phyloP scores from a whole-genome alignment of 2,329 filamentous ascomycete species.

The Torrubiella hemipterigena region DNA sequence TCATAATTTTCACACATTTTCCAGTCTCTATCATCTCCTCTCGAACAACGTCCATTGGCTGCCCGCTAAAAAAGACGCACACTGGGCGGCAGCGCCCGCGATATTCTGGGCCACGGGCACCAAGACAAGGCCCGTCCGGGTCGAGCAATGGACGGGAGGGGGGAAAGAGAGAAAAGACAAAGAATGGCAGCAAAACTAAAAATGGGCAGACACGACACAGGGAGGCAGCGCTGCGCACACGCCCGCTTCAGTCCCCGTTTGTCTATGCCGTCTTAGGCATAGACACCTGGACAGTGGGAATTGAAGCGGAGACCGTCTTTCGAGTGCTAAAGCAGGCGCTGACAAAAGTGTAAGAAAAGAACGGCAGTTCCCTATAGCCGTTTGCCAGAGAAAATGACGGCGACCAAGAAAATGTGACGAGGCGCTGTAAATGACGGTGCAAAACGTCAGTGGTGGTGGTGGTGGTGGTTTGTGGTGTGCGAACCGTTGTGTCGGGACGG shows the following conservation, averaged over 20 bases:
- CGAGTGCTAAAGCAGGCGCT: no score
- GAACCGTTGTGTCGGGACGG: no score
- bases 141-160: neutral
- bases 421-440: no score
- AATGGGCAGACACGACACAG: no score
- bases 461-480: no score
- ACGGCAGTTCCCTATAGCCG: no score
- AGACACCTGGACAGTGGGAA: neutral
- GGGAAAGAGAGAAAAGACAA: neutral
- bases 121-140: slow-evolving; percentile 6
- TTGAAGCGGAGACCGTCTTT: neutral
- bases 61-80: slow-evolving; percentile 1
- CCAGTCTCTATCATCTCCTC: neutral
- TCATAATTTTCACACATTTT: neutral
- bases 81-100: slow-evolving; percentile 6
- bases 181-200: no score
- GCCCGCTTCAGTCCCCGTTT: neutral
- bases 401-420: no score
- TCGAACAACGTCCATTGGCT: neutral
- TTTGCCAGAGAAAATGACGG: no score
- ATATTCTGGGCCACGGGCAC: slow-evolving; percentile 1
- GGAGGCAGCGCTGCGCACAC: no score
- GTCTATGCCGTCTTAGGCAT: neutral
- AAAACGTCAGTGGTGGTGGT: no score
- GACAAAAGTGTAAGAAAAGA: no score